Base-by-base conservation (phyloP, 768 basidiomycete species). In the Xerocomellus chrysenteron region DNA sequence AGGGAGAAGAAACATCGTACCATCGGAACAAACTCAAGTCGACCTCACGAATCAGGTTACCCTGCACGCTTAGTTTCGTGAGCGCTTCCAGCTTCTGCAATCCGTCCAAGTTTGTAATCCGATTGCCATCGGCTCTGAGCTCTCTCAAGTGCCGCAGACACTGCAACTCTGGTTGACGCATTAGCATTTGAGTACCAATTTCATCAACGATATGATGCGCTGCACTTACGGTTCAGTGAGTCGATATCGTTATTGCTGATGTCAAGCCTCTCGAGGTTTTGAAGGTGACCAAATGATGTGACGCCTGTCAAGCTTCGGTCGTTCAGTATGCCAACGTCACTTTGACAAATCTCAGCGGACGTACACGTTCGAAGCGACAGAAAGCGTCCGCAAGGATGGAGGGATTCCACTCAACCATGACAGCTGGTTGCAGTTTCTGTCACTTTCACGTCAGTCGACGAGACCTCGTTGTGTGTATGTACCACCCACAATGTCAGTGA, bases 211-310 rank as follows among this genome's bases (percentile, higher is more conserved):
- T 3, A 21, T 35, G 32, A 3, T 35, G 16, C 21, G 21, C 21
- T 35, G 16, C 39, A 86, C 92, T 75, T 72, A 96, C 92, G 92
- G 47, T 79, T 82, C 54, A 98, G 77, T 9, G 91, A 91, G 58
- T 96, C 93, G 50, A 98, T 80, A 60, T 91, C 82, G 72, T 98
- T 98, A 66, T 84, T 72, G 70, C 92, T 94, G 58, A 99, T 85
- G 75, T 99, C 94, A 66, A 99, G 80, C 65, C 82, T 84, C 74
- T 94, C 92, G 41, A 99, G 80, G 68, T 92, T 90, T 36, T 80
- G 76, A 65, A 99, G 78, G 72, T 98, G 94, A 68, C 81, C 80
- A 73, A 92, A 96, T 26, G 94, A 93, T 35, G 94, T 94, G 61
- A 95, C 75, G 60, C 85, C 82, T 64, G 92, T 90, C 63, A 98